Percentiles rank a stretch among this genome's conserved stretches.
Evolutionary conservation across 2,329 filamentous ascomycete genomes (phyloP).

Genomic region (Colletotrichum cereale): DNA sequence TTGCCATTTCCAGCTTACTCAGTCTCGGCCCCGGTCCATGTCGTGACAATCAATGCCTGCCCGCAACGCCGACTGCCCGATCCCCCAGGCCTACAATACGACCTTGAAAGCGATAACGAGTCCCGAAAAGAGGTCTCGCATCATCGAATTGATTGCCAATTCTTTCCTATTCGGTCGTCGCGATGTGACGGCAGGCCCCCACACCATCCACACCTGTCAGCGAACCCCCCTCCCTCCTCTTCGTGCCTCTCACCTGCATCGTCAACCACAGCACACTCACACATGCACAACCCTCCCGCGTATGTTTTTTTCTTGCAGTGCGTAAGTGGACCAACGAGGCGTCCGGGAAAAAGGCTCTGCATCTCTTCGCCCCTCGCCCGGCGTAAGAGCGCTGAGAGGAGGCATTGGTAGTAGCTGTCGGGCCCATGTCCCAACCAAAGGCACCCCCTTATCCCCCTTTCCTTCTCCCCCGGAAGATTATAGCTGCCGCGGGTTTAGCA

Average conservation of each 20-base stretch:
- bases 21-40: neutral
- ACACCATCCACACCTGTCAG: neutral
- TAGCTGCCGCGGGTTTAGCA: neutral
- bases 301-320: neutral
- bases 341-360: neutral
- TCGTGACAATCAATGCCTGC: neutral
- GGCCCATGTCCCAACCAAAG: neutral
- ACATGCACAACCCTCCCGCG: neutral
- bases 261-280: slow-evolving; percentile 16
- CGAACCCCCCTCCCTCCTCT: neutral
- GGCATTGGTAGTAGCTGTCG: neutral
- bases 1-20: neutral
- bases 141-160: neutral
- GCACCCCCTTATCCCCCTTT: too few species aligned
- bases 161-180: neutral
- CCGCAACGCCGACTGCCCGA: neutral
- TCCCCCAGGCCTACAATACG: neutral
- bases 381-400: neutral
- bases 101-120: neutral
- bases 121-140: neutral
- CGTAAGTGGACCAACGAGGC: slow-evolving; percentile 32
- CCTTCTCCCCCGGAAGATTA: too few species aligned
- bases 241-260: slow-evolving; percentile 20
- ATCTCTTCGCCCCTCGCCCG: neutral
- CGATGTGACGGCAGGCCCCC: slow-evolving; percentile 4